These are phyloP conservation scores for Yamadazyma oceani DNA, from an alignment of 1,139 yeast species.

Conservation along the genomic window DNA sequence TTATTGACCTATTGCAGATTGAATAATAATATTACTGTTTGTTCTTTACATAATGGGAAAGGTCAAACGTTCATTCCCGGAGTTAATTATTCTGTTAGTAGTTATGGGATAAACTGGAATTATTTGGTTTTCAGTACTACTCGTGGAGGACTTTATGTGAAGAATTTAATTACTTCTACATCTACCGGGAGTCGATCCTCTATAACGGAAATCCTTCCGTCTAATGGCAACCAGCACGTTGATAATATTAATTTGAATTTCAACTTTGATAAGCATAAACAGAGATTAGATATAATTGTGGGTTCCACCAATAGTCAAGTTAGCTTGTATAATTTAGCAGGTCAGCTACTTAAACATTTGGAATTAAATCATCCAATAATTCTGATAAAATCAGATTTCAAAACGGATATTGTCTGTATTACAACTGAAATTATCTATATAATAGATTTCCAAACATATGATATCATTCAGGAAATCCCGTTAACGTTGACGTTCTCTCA, in stretches of 20 bases:
- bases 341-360: slow-evolving; percentile 14
- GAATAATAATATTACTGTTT: slow-evolving; percentile 38
- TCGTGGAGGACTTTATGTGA: slow-evolving; percentile 31
- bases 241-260: slow-evolving; percentile 24
- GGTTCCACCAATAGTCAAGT: slow-evolving; percentile 28
- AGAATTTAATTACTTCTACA: slow-evolving; percentile 36
- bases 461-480: slow-evolving; percentile 11
- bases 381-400: slow-evolving; percentile 34
- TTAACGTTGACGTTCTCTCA: neutral
- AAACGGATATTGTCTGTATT: slow-evolving; percentile 24
- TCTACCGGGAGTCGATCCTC: slow-evolving; percentile 29
- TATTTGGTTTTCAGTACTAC: slow-evolving; percentile 31
- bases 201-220: slow-evolving; percentile 15
- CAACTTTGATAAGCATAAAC: slow-evolving; percentile 25
- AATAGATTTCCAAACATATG: slow-evolving; percentile 21
- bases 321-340: slow-evolving; percentile 25
- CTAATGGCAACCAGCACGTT: slow-evolving; percentile 11
- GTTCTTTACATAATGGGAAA: slow-evolving; percentile 42
- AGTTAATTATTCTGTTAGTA: slow-evolving; percentile 19
- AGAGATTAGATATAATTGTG: slow-evolving; percentile 27
- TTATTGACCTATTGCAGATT: slow-evolving; percentile 33
- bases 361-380: slow-evolving; percentile 20
- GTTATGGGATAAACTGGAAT: slow-evolving; percentile 34
- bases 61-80: slow-evolving; percentile 44
- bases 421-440: slow-evolving; percentile 21